Evolutionary conservation across 106 monocot species (phyloP), one percentile per base, ranked within the genome.

Genomic region (Apostasia shenzhenica): DNA sequence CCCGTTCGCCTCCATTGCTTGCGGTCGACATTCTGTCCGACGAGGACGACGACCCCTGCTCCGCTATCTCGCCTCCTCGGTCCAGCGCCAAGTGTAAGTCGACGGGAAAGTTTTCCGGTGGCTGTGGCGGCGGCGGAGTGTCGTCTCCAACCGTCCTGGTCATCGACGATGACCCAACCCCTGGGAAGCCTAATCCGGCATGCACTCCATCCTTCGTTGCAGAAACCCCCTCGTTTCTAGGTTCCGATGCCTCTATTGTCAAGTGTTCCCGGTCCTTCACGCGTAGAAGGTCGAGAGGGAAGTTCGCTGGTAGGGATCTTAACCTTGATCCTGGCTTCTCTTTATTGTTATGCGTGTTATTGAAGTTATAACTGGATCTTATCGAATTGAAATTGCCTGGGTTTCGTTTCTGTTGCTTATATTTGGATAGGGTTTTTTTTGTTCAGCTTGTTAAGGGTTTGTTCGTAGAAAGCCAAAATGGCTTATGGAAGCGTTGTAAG

Each of bases 81-180:
- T 26, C 26, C 26, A 26, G 26, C 26, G 47, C 48, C 48, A 65
- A 49, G 65, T 48, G 47, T 41, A 65, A 65, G 65, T 65, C 26
- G 6, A 14, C 48, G 14, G 48, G 38, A 48, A 65, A 47, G 11
- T 48, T 26, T 1, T 65, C 48, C 6, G 46, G 48, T 48, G 26
- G 48, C 43, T 4, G 40, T 41, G 8, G 8, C 6, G 6, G 40
- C 41, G 48, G 48, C 7, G 37, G 65, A 47, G 47, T 9, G 3
- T 1, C 45, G 11, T 56, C 70, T 52, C 56, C 62, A 10, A 52
- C 74, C 58, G 5, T 80, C 41, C 46, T 76, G 41, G 66, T 75
- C 49, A 66, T 75, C 49, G 68, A 69, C 48, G 80, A 80, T 52
- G 80, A 80, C 52, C 80, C 75, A 11, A 81, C 80, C 48, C 80